Conservation (phyloP, 2,329 filamentous ascomycete species). For the Neopestalotiopsis clavispora region DNA sequence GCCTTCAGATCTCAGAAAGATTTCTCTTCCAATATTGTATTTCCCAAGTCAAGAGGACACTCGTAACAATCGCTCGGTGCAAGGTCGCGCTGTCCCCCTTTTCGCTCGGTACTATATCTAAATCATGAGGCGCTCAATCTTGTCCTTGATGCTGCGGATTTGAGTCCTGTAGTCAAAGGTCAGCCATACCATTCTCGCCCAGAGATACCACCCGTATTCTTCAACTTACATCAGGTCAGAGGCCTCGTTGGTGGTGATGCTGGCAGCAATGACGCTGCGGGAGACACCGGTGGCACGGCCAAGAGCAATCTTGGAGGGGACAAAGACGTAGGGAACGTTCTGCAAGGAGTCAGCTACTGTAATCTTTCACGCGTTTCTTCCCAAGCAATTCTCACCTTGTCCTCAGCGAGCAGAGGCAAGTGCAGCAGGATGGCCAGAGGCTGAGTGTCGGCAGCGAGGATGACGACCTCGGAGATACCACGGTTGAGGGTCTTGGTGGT, state of each 20-base stretch:
- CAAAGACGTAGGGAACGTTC: constrained; percentile 69
- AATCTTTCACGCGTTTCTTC: neutral
- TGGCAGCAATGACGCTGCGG: constrained; percentile 72
- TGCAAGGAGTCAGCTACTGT: constrained; percentile 31
- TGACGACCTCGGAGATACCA: constrained; percentile 86
- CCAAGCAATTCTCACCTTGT: constrained; percentile 55
- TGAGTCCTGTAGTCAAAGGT: constrained; percentile 57
- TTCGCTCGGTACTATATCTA: constrained; percentile 46
- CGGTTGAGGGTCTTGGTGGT: constrained; percentile 75
- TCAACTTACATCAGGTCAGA: constrained; percentile 67
- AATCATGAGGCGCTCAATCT: constrained; percentile 95
- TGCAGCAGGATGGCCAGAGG: constrained; percentile 89
- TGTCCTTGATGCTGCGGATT: constrained; percentile 89
- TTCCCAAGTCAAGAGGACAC: neutral
- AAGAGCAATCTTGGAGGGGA: constrained; percentile 74
- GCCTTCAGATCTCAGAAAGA: neutral
- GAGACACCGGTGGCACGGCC: constrained; percentile 90
- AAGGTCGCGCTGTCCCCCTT: neutral
- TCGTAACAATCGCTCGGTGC: neutral
- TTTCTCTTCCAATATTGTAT: neutral
- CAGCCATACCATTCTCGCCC: neutral
- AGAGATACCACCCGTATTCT: neutral
- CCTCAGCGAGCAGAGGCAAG: constrained; percentile 86
- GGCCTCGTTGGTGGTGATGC: constrained; percentile 90
- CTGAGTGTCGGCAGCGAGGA: constrained; percentile 86